Evolutionary conservation across 129 eudicot species (phyloP).

Genomic region (Flaveria sonorensis): DNA sequence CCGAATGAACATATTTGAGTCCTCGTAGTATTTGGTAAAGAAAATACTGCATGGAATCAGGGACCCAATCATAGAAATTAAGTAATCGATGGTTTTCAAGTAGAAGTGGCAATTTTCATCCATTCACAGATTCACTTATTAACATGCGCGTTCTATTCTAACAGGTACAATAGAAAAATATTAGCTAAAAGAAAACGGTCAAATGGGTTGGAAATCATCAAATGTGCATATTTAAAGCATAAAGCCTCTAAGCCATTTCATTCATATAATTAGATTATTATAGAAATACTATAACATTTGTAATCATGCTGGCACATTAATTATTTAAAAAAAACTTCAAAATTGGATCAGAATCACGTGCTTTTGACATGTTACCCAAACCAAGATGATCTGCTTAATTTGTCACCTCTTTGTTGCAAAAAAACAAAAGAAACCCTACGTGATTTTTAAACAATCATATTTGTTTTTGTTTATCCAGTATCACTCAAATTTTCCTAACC

Average conservation of each 20-base stretch:
- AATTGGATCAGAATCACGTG: neutral
- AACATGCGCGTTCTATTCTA: neutral
- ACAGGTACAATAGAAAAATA: neutral
- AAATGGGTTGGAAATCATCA: neutral
- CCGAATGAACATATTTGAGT: constrained; percentile 55
- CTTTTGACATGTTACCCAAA: neutral
- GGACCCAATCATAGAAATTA: neutral
- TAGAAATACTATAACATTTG: neutral
- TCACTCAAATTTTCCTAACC: neutral
- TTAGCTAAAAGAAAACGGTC: neutral
- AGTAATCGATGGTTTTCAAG: neutral
- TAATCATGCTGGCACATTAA: neutral
- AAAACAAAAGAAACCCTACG: neutral
- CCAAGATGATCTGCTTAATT: neutral
- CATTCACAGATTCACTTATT: neutral
- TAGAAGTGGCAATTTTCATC: neutral
- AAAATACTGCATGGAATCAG: constrained; percentile 28
- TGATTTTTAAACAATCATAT: neutral
- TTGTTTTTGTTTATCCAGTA: neutral
- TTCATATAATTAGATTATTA: neutral
- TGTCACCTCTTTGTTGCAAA: neutral
- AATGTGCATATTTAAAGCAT: constrained; percentile 3
- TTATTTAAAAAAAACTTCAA: neutral
- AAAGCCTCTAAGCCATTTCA: neutral
- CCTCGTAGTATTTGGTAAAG: constrained; percentile 46